Evolutionary conservation across 495 filamentous ascomycete genomes (phyloP), one percentile per base, ranked within the genome.

Genomic region (Echria macrotheca): DNA sequence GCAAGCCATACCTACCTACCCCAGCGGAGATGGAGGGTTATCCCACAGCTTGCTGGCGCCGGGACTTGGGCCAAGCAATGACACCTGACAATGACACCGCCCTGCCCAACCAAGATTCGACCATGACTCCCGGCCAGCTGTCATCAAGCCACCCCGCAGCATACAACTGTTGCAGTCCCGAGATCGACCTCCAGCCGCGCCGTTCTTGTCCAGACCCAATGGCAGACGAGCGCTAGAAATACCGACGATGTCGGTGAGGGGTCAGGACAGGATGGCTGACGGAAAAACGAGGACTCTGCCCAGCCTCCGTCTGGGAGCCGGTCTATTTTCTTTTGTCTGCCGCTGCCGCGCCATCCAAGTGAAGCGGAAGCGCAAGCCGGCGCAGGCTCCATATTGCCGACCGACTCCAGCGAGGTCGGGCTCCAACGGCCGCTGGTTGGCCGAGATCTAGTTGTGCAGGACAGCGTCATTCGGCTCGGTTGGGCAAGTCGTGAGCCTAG

Each of bases 381-480:
- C 42, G 24, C 24, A 15, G 39, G 22, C 31, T 18, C 38, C 26
- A 15, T 21, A 33, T 14, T 26, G 22, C 36, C 29, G 22, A 37
- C 12, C n/a, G n/a, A 43, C 26, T 28, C 31, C 42, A 46, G n/a
- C 6, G 14, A 37, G 24, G 45, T 48, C 35, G 31, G 35, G 23
- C 46, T 48, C 35, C 35, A 38, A 29, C 35, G 22, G 22, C 26
- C 11, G 35, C 29, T 42, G 47, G 53, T 50, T 45, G 38, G 44
- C 49, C 29, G 29, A 50, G 53, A 52, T 43, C 29, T 44, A 28
- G 19, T 53, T 52, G 38, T 39, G 50, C 50, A 53, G 46, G 42
- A 24, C n/a, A 48, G 24, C 49, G 57, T 61, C 56, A 56, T 47
- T 64, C 55, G 60, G 55, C 49, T 52, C 24, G 29, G 47, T 46